Evolutionary conservation across 1,284 basidiomycete genomes (phyloP), one percentile per base, ranked within the genome.

Genomic region (Crucibulum cyathiforme): DNA sequence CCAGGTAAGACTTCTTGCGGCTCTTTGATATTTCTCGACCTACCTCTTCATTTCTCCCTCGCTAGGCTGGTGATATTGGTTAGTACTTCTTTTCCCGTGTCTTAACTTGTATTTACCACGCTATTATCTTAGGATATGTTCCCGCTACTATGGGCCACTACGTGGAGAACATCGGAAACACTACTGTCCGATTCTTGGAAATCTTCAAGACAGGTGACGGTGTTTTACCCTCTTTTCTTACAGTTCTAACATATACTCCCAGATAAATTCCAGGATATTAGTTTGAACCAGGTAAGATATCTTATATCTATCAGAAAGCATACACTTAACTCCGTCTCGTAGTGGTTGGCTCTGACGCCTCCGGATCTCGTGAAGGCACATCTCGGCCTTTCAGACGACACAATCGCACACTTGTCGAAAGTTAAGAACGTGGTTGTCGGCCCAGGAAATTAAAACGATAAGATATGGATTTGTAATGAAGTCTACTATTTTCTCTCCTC

Each of bases 91-190:
- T 13, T 43, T 43, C 19, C 41, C 19, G 41, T 43, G 15, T 10
- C 41, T 43, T 43, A 5, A 15, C 7, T 15, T 43, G 15, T 19
- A 43, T 43, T 43, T 9, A 43, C 41, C 2, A 43, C 24, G 24
- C 24, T 24, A 43, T 43, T 9, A 43, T 43, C 41, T 10, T 43
- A 43, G 41, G 49, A 51, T 86, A 86, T 62, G 73, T 86, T 8
- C 84, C 84, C 0, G 75, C 82, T 7, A 80, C 83, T 7, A 85
- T 74, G 53, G 85, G 83, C 0, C 90, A 90, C 68, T 90, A 90
- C 65, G 77, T 90, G 34, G 87, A 90, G 74, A 90, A 90, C 68
- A 86, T 83, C 1, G 88, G 89, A n/a, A 84, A 86, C 63, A 79
- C 80, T 2, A 83, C 86, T 0, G 68, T 90, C 48, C 79, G 76